A percentile compares a stretch with the other conserved stretches of the same genome.
Conservation (phyloP, 2,329 filamentous ascomycete genomes). For the Emergomyces africanus region DNA sequence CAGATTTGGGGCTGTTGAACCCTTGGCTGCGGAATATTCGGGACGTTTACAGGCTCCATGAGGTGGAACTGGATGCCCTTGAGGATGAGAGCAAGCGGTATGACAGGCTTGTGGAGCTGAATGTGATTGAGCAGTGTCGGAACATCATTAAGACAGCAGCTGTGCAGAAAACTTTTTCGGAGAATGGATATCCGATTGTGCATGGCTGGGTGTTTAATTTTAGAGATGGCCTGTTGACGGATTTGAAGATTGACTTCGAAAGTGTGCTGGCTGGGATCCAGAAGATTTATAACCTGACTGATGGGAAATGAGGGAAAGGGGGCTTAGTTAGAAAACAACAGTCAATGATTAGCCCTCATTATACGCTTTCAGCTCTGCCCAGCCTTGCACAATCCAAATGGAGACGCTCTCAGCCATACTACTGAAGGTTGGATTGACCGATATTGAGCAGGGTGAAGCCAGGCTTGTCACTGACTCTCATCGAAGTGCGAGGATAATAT, state of each 20-base stretch:
- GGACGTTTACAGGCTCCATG: constrained; percentile 60
- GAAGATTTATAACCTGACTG: constrained; percentile 49
- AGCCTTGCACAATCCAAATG: background rate
- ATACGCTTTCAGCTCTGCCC: background rate
- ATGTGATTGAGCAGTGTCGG: constrained; percentile 19
- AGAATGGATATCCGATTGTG: constrained; percentile 54
- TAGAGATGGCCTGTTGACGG: constrained; percentile 52
- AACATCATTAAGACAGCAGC: constrained; percentile 38
- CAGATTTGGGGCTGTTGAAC: constrained; percentile 58
- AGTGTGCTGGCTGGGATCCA: constrained; percentile 43
- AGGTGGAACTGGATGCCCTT: constrained; percentile 46
- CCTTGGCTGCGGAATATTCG: constrained; percentile 64
- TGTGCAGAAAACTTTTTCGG: constrained; percentile 45
- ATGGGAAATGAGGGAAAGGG: background rate
- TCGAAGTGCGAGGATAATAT: too few species aligned
- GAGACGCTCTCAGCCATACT: background rate
- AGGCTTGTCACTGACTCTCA: background rate
- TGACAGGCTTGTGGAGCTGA: constrained; percentile 19
- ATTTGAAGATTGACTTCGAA: constrained; percentile 51
- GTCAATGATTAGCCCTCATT: background rate
- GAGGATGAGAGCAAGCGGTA: constrained; percentile 12
- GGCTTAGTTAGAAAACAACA: background rate
- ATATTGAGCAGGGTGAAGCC: background rate
- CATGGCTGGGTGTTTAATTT: constrained; percentile 65
- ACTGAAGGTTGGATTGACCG: background rate